Base-by-base conservation (phyloP, 768 basidiomycete species). In the Butyriboletus loyo region DNA sequence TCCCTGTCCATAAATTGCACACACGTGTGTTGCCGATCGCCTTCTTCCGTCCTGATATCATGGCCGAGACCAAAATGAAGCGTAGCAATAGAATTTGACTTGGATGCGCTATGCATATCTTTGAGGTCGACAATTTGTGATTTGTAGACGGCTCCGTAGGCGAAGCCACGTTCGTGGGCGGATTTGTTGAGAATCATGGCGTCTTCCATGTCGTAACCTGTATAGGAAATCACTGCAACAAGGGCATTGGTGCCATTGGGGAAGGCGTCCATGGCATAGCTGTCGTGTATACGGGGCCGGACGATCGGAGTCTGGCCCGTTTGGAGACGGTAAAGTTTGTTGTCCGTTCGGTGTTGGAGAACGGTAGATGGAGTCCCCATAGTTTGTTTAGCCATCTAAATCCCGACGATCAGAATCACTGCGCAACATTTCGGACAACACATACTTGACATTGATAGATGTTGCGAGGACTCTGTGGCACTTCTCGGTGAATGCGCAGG, bases 151-250 rank as follows among this genome's bases (percentile, higher is more conserved):
- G 94, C 92, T 25, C 97, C 97, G 66, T 98, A 96, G 1, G 80
- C 94, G 67, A 99, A 99, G 0, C 97, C 97, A 30, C 97, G 87
- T 73, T 99, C 97, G 66, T 99, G 94, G 3, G 93, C 88, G 1
- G 95, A 98, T 73, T 99, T 99, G 72, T 99, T 99, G 46, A 99
- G 75, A 60, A 99, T 99, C 97, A 99, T 99, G 59, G 97, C 97
- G 63, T 99, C 97, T 74, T 99, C 97, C 97, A 99, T 99, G 70
- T 99, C 97, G 72, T 99, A 99, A 4, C 97, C 97, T 4, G 97
- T 99, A 67, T 99, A 99, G 1, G 97, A 99, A 62, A 99, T 98
- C 65, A 99, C 97, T n/a, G 97, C 97, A 44, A 99, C 97, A 54
- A 99, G 78, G 19, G 97, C 97, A 69, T 99, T 99, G 40, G 89